Evolutionary conservation across 495 filamentous ascomycete genomes (phyloP).

Genomic region (Xanthoparmelia taractica): DNA sequence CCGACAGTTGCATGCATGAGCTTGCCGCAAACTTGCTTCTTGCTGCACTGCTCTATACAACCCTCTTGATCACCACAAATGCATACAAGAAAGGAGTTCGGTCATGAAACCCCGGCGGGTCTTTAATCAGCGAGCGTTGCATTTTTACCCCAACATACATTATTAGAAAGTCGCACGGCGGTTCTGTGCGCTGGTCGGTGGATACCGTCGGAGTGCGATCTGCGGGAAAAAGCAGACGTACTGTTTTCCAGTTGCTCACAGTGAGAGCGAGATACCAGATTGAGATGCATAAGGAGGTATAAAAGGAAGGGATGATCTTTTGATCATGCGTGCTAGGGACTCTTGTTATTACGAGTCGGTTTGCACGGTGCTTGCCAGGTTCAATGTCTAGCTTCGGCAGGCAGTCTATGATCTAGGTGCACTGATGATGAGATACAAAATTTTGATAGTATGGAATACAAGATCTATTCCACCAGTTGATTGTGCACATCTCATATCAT

Average conservation of each 20-base stretch:
- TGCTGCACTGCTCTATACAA: conserved; percentile 12
- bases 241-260: conserved; percentile 3
- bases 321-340: conserved; percentile 5
- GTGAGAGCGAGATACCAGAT: conserved; percentile 16
- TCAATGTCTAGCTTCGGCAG: not conserved
- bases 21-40: not conserved
- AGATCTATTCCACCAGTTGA: conserved; percentile 2
- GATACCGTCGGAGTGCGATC: conserved; percentile 42
- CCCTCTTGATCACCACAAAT: conserved; percentile 15
- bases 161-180: conserved; percentile 46
- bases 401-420: not conserved
- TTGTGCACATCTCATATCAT: not conserved
- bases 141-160: conserved; percentile 24
- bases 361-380: conserved; percentile 1
- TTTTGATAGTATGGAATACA: conserved; percentile 12
- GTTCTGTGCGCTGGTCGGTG: conserved; percentile 58
- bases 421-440: conserved; percentile 6
- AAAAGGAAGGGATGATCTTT: conserved; percentile 5
- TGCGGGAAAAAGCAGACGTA: conserved; percentile 3
- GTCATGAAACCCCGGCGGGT: conserved; percentile 2
- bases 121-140: conserved; percentile 18
- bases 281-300: conserved; percentile 1
- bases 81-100: conserved; percentile 17
- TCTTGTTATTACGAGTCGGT: conserved; percentile 10
- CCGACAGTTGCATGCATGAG: conserved; percentile 17